Evolutionary conservation across 139 green algal species (phyloP), one percentile per base, ranked within the genome.

Genomic region (Coelastrella sp.): DNA sequence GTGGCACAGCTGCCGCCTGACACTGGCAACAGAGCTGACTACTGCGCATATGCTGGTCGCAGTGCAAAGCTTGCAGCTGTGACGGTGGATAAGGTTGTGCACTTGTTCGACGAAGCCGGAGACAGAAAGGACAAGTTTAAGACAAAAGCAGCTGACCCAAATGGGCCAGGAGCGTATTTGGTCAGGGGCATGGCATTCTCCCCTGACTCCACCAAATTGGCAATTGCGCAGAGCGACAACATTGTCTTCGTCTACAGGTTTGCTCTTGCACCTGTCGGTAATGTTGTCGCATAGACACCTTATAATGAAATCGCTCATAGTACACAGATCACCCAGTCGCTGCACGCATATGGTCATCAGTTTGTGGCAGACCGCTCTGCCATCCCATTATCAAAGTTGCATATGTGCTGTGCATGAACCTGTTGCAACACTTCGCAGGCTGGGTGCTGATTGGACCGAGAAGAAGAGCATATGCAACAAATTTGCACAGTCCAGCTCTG

Each of bases 381-480:
- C n/a, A n/a, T n/a, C n/a, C n/a, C n/a, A n/a, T n/a, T n/a, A n/a
- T n/a, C n/a, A n/a, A n/a, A n/a, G n/a, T n/a, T n/a, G n/a, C n/a
- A n/a, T n/a, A n/a, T n/a, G n/a, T n/a, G n/a, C n/a, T n/a, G n/a
- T n/a, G n/a, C n/a, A n/a, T n/a, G n/a, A n/a, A n/a, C n/a, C n/a
- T 68, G 7, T 68, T 5, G 5, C 19, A 65, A 20, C 19, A 7
- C 16, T 3, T 13, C 60, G 73, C 92, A 94, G 92, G 73, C 88
- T 96, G 13, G 94, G 95, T 7, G 64, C 92, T 5, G 92, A 95
- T 5, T 98, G 96, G 94, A 92, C 87, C 3, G 96, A 98, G 22
- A 98, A 97, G 90, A 98, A 98, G 93, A 94, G 85, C 75, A 98
- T 98, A 73, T 98, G 97, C 94, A 98, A 98, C 94, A 98, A 98